A percentile compares a stretch with the other conserved stretches of the same genome.
These are phyloP conservation scores for Moricandia moricandioides DNA, from an alignment of 345 rosid genomes.

Conservation along the genomic window DNA sequence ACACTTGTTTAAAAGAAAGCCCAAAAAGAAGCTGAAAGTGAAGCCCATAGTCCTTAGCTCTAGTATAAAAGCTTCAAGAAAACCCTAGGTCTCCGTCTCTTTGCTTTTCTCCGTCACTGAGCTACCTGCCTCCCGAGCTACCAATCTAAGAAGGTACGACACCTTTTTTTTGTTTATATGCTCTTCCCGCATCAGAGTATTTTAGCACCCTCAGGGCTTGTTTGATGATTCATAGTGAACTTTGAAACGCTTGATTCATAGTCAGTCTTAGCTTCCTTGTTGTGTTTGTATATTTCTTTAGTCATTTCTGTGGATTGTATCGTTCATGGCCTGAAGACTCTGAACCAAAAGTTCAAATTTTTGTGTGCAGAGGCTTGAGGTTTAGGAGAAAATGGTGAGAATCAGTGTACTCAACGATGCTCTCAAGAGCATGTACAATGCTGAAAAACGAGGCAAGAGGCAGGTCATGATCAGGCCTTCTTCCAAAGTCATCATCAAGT, in stretches of 20 bases:
- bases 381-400: conserved; percentile 29
- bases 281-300: background rate
- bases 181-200: background rate
- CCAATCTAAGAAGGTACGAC: conserved; percentile 16
- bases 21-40: background rate
- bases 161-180: background rate
- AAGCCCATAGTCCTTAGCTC: background rate
- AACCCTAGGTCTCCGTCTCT: conserved; percentile 28
- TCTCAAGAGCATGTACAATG: conserved; percentile 40
- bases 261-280: background rate
- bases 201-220: background rate
- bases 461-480: conserved; percentile 39
- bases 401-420: conserved; percentile 40
- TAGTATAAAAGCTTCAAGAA: background rate
- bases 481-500: conserved; percentile 40
- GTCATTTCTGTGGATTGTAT: background rate
- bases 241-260: background rate
- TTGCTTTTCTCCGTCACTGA: conserved; percentile 20
- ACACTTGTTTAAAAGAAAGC: background rate
- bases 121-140: conserved; percentile 24
- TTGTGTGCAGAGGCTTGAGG: conserved; percentile 17
- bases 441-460: conserved; percentile 40
- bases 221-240: background rate
- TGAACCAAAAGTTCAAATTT: background rate
- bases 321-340: background rate